Percentiles rank a stretch among this genome's conserved stretches.
phyloP scores from a whole-genome alignment of 176 grass and related monocot species.

The Urochloa ruziziensis region DNA sequence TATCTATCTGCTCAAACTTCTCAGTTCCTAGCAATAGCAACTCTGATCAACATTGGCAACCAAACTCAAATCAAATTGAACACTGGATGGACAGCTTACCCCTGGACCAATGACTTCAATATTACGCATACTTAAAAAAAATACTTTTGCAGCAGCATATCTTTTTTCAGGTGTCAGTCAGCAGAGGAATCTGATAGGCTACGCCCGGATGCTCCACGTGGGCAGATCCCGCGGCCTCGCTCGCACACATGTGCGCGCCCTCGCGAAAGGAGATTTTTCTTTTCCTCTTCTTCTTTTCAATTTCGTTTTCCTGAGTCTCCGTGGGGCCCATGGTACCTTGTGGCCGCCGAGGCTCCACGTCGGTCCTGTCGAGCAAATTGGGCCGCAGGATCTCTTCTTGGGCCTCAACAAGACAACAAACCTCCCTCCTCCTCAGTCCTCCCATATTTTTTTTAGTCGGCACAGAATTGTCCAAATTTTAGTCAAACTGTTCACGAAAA shows the following conservation, averaged over 20 bases:
- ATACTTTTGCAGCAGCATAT: neutral
- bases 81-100: neutral
- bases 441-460: too few species aligned
- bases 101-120: neutral
- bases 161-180: constrained; percentile 26
- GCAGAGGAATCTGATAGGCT: constrained; percentile 24
- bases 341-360: constrained; percentile 14
- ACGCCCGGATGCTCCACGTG: constrained; percentile 6
- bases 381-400: neutral
- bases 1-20: neutral
- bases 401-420: too few species aligned
- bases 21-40: too few species aligned
- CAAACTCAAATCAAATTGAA: neutral
- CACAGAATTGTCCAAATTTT: neutral
- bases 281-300: neutral
- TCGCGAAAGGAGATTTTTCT: neutral
- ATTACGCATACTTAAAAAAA: neutral
- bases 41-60: neutral
- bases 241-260: constrained; percentile 27
- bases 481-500: neutral
- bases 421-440: too few species aligned
- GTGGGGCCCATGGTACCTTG: neutral
- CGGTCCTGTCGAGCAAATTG: neutral
- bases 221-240: constrained; percentile 9
- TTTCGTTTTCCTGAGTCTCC: neutral